phyloP scores from a whole-genome alignment of 495 filamentous ascomycete genomes.

The Sordaria brevicollis region DNA sequence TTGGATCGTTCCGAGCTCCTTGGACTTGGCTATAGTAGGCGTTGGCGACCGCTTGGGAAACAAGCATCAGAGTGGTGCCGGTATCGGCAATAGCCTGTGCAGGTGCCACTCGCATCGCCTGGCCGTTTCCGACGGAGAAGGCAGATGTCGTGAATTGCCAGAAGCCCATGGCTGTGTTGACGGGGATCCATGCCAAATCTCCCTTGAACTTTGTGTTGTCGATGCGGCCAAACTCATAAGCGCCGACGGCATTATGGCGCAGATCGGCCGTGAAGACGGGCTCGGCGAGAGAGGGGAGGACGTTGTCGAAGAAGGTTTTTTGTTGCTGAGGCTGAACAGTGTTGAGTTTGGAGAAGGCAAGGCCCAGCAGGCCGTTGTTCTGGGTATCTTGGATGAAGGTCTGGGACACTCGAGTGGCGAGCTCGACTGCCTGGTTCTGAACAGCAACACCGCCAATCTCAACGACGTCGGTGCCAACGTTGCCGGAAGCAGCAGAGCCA shows the following conservation, averaged over 20 bases:
- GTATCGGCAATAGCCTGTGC: conserved; percentile 60
- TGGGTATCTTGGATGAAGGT: conserved; percentile 51
- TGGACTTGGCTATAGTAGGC: conserved; percentile 54
- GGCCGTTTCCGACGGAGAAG: conserved; percentile 45
- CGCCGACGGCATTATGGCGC: conserved; percentile 47
- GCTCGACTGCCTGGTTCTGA: conserved; percentile 56
- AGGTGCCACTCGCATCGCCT: conserved; percentile 22
- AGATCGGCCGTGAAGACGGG: conserved; percentile 68
- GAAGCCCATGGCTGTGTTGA: conserved; percentile 57
- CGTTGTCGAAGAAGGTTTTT: conserved; percentile 77
- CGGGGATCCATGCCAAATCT: conserved; percentile 48
- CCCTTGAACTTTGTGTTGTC: conserved; percentile 57
- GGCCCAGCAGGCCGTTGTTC: conserved; percentile 66
- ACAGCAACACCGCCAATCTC: conserved; percentile 63
- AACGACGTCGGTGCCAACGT: conserved; percentile 63
- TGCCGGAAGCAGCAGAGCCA: conserved; percentile 52
- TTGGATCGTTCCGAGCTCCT: conserved; percentile 37
- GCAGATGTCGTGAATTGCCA: conserved; percentile 58
- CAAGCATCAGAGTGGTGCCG: conserved; percentile 62
- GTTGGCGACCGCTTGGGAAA: conserved; percentile 47
- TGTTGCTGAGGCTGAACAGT: conserved; percentile 55
- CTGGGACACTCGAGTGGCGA: conserved; percentile 52
- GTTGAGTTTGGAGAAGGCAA: conserved; percentile 69
- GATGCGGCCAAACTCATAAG: conserved; percentile 70
- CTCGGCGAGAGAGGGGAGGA: conserved; percentile 48